Percentiles rank a stretch among this genome's conserved stretches.
These are phyloP conservation scores for Pseudocercospora pini-densiflorae DNA, from an alignment of 2,329 filamentous ascomycete genomes.

Conservation along the genomic window DNA sequence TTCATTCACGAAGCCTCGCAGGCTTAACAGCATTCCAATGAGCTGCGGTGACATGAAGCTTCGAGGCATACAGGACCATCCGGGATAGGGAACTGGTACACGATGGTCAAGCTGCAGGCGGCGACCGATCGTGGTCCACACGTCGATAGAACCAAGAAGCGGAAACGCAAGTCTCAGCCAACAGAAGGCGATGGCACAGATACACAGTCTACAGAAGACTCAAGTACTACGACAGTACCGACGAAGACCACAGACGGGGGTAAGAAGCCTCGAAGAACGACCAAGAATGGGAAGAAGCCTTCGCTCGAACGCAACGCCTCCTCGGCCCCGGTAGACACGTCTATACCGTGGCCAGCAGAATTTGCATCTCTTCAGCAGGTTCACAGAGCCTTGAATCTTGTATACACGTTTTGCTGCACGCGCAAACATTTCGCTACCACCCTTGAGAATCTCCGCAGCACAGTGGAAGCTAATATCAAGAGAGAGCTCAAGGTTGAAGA, in stretches of 20 bases:
- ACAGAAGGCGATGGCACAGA: slow-evolving; percentile 14
- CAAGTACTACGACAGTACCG: slow-evolving; percentile 49
- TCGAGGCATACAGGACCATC: slow-evolving; percentile 1
- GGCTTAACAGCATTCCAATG: neutral
- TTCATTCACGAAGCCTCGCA: neutral
- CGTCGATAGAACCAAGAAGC: slow-evolving; percentile 21
- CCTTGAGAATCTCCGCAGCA: slow-evolving; percentile 81
- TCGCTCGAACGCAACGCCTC: slow-evolving; percentile 52
- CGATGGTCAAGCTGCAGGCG: slow-evolving; percentile 54
- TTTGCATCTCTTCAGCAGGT: slow-evolving; percentile 76
- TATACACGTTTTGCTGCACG: slow-evolving; percentile 93
- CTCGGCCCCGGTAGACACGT: slow-evolving; percentile 56
- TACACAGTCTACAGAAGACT: slow-evolving; percentile 10
- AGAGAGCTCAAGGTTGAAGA: slow-evolving; percentile 73
- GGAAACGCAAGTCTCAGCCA: slow-evolving; percentile 19
- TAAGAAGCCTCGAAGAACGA: slow-evolving; percentile 53
- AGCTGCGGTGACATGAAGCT: slow-evolving; percentile 6
- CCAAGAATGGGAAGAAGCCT: slow-evolving; percentile 47
- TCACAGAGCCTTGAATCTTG: slow-evolving; percentile 84
- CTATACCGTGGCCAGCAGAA: slow-evolving; percentile 72
- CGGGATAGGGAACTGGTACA: neutral
- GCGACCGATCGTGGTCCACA: slow-evolving; percentile 43
- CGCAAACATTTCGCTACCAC: slow-evolving; percentile 92
- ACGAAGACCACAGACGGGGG: slow-evolving; percentile 64
- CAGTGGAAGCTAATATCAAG: slow-evolving; percentile 83